Evolutionary conservation across 1,284 basidiomycete genomes (phyloP), one percentile per base, ranked within the genome.

Genomic region (Pulveroboletus sp.): DNA sequence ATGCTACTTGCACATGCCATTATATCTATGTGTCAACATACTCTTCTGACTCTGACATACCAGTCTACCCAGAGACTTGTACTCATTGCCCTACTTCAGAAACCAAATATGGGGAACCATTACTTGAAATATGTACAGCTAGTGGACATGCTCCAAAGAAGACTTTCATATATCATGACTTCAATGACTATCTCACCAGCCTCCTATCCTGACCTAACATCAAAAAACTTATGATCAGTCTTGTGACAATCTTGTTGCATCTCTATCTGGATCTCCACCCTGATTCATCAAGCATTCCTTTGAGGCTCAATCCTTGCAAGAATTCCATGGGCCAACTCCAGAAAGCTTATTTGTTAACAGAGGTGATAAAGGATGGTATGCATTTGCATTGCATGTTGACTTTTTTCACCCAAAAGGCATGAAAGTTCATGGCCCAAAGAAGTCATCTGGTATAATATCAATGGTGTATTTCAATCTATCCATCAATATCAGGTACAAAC

Each of bases 11-110:
- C 9, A 26, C 14, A 3, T 63, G 58, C 22, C 58, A 63, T 29
- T 63, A 52, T 26, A 63, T 42, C 3, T 61, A 63, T 48, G 39
- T 44, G 5, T 58, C 49, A 1, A 61, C 40, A 4, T 49, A 49
- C 20, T 5, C 9, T 3, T 24, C 24, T 3, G 24, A 18, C n/a
- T 47, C 46, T 15, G 24, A 49, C 28, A 15, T 49, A 17, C 36
- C 26, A 5, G 33, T 28, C 14, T 49, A 49, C 10, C 36, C 47
- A 3, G 26, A 40, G 9, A 6, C 18, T n/a, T 48, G 46, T 22
- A 48, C 33, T 39, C 33, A 60, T 26, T 12, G 4, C 36, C 61
- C 38, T 4, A 49, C 12, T 10, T 51, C 57, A 2, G 43, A 51
- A 18, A 26, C 39, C 0, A 8, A 35, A 17, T 63, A 53, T 20